Conservation (phyloP, 176 grass and related monocot genomes). For the Metroxylon sagu region DNA sequence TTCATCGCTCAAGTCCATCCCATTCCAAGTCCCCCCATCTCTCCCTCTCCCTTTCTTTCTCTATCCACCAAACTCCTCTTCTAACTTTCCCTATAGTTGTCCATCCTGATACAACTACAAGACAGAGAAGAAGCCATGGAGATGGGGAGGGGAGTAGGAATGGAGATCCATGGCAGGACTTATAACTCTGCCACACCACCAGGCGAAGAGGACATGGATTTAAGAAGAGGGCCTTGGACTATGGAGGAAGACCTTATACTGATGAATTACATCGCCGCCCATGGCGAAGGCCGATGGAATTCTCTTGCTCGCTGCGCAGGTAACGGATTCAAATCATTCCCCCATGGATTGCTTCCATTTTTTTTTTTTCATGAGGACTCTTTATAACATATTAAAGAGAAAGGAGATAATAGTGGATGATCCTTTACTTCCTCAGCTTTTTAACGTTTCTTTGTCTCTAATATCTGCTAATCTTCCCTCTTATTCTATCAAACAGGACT, state of each 20-base stretch:
- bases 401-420: too few relatives aligned
- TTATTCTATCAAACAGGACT: conserved; percentile 35
- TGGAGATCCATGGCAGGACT: neutral
- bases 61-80: too few relatives aligned
- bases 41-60: neutral
- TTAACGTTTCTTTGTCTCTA: too few relatives aligned
- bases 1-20: neutral
- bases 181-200: neutral
- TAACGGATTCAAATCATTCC: conserved; percentile 9
- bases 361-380: too few relatives aligned
- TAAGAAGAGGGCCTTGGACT: conserved; percentile 26
- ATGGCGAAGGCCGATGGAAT: conserved; percentile 96
- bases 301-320: conserved; percentile 85
- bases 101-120: neutral
- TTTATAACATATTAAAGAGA: too few relatives aligned
- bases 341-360: too few relatives aligned
- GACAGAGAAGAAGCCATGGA: neutral
- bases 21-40: neutral
- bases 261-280: conserved; percentile 69
- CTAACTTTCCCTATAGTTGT: too few relatives aligned
- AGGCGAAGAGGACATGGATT: conserved; percentile 8
- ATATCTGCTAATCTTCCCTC: neutral
- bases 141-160: neutral
- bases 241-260: conserved; percentile 59
- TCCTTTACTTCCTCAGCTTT: too few relatives aligned